phyloP scores from a whole-genome alignment of 495 filamentous ascomycete species.

The Hypoxylon cercidicola region DNA sequence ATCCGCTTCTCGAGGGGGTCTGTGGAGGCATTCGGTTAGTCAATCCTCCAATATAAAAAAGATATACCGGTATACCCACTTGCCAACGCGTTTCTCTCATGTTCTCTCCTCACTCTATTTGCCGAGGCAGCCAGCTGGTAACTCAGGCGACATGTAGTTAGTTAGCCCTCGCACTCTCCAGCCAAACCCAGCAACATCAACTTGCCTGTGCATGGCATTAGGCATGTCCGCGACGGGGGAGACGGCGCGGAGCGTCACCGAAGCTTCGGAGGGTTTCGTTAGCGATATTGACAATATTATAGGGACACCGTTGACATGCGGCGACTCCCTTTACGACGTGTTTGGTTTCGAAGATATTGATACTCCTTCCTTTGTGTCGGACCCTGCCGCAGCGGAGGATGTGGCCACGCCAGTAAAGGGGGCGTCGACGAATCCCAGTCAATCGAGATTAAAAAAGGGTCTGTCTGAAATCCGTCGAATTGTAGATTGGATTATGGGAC shows the following conservation, averaged over 20 bases:
- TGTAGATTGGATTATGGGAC: slow-evolving; percentile 31
- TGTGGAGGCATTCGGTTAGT: not conserved
- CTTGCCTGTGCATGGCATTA: not conserved
- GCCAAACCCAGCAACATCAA: not conserved
- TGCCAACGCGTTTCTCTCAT: not conserved
- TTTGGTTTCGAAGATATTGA: slow-evolving; percentile 26
- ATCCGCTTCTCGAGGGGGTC: not conserved
- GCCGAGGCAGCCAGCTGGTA: not conserved
- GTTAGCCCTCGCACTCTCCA: not conserved
- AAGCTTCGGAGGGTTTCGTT: slow-evolving; percentile 7
- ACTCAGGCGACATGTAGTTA: not conserved
- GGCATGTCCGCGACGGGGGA: not conserved
- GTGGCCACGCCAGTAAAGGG: not conserved
- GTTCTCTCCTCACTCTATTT: not conserved
- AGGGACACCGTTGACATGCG: slow-evolving; percentile 2
- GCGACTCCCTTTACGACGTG: slow-evolving; percentile 23
- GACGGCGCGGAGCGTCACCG: not conserved
- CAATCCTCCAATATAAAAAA: not conserved
- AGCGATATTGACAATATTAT: slow-evolving; percentile 23
- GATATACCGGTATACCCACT: not conserved
- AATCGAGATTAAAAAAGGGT: slow-evolving; percentile 2
- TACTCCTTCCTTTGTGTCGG: not conserved
- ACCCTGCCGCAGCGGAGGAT: not conserved
- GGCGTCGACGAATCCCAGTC: not conserved
- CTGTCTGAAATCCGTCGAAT: slow-evolving; percentile 18